Evolutionary conservation across 768 basidiomycete genomes (phyloP), one percentile per base, ranked within the genome.

Genomic region (Phylloporus arenicola): DNA sequence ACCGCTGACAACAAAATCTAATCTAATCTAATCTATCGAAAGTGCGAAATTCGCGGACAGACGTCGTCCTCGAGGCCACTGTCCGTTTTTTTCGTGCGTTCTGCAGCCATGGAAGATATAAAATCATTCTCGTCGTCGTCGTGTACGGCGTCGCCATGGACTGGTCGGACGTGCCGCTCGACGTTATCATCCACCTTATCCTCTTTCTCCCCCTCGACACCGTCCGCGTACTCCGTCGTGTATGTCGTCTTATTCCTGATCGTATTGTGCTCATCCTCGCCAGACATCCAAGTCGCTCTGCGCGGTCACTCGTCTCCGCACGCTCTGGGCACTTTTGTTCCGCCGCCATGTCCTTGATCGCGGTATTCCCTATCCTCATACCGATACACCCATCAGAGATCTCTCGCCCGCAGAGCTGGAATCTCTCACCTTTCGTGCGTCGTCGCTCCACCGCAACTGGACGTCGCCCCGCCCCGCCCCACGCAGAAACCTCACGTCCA

Each of bases 361-460:
- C 22, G 65, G 72, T 54, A 62, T 82, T 34, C 82, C 84, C 4
- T 64, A 75, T 40, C 80, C 80, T 0, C 53, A 71, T n/a, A 60
- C 75, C 4, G 46, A 50, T 8, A 7, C 6, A 10, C 57, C 62
- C 57, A 38, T 46, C 64, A 11, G 50, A 0, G 67, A 69, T 2
- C 65, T 82, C n/a, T 59, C 68, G 4, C 62, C 77, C 1, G 33
- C 31, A 0, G 72, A 78, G 12, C 69, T 85, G 29, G 83, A 85
- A 53, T 27, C 48, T 1, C 60, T 70, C 50, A 66, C 72, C 6
- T 49, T 58, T 5, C 66, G 65, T 29, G 74, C 80, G 2, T 56
- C 81, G 25, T 55, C 60, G 2, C 68, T 79, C 3, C 76, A 71
- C 27, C 67, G 56, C 8, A 79, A 75, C 52, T 86, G 84, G 84